A percentile compares a stretch with the other conserved stretches of the same genome.
Evolutionary conservation across 2,329 filamentous ascomycete species (phyloP).

Genomic region (Fusarium nelsonii): DNA sequence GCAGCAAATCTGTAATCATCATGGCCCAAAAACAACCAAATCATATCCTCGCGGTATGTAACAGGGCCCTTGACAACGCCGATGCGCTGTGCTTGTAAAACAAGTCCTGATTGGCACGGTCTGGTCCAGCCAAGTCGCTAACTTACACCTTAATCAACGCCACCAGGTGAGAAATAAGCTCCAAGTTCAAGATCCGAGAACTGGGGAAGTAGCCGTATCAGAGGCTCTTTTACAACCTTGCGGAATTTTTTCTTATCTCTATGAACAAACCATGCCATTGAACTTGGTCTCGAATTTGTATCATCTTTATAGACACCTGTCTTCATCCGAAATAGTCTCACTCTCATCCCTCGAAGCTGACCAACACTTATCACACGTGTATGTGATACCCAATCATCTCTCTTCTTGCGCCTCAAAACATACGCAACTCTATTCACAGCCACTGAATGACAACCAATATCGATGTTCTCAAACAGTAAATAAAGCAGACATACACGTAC

Average conservation of each 20-base stretch:
- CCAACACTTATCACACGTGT: constrained; percentile 32
- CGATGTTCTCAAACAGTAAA: not conserved
- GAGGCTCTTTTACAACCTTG: too few relatives aligned
- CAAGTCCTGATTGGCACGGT: constrained; percentile 25
- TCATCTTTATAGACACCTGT: not conserved
- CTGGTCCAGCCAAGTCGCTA: constrained; percentile 20
- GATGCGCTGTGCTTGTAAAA: constrained; percentile 3
- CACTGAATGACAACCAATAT: not conserved
- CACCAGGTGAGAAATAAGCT: constrained; percentile 27
- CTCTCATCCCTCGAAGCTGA: constrained; percentile 7
- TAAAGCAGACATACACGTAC: not conserved
- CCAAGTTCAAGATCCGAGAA: constrained; percentile 5
- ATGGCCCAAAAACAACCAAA: constrained; percentile 7
- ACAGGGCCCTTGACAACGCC: constrained; percentile 10
- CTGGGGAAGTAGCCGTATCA: constrained; percentile 11
- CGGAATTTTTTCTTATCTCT: too few relatives aligned
- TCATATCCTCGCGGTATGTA: constrained; percentile 5
- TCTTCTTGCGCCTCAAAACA: constrained; percentile 35
- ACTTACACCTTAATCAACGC: constrained; percentile 33
- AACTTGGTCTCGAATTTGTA: not conserved
- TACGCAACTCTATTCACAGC: constrained; percentile 28
- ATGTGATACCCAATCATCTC: constrained; percentile 20
- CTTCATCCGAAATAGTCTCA: too few relatives aligned
- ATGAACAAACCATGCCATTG: not conserved
- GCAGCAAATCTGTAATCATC: constrained; percentile 27